Evolutionary conservation across 176 grass and related monocot genomes (phyloP), one percentile per base, ranked within the genome.

Genomic region (Carex littledalei): DNA sequence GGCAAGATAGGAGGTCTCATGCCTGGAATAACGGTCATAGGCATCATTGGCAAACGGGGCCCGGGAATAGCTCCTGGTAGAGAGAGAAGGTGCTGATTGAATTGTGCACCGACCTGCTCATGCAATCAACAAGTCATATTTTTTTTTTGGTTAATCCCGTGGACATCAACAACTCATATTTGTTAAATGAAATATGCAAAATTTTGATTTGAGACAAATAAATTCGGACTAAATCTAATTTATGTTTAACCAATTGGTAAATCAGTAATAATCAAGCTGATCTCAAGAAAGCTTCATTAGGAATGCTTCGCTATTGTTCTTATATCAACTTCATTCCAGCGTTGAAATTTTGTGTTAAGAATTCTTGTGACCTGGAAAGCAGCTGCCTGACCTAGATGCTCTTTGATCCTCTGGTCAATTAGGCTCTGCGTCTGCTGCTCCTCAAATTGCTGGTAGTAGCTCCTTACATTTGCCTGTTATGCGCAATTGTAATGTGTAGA

Each of bases 321-420:
- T 37, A 37, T 68, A 68, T 37, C 65, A 68, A 68, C 18, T 68
- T 68, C 29, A 68, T 3, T 37, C 24, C n/a, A 62, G n/a, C 18
- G 68, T 41, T 71, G 37, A 43, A 18, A 71, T 4, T 10, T 72
- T 20, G 68, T 72, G 39, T 72, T 72, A 72, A 72, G 18, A 47
- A 72, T 20, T 72, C 68, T 21, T 47, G 9, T 9, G 18, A 91
- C 92, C 86, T 95, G 95, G 85, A 93, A 97, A 80, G 92, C 90
- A 64, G 87, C 92, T 75, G 92, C 92, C 85, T 97, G 95, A 32
- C 95, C 95, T 22, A 98, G 84, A 89, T 98, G 96, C 70, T 98
- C 96, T 76, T 98, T 98, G 45, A 98, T 98, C 88, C 93, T 95
- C 81, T 98, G 91, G 87, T 98, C 96, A 88, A 98, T 98, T 84